Evolutionary conservation across 176 grass and related monocot genomes (phyloP).

Genomic region (Olyra latifolia): DNA sequence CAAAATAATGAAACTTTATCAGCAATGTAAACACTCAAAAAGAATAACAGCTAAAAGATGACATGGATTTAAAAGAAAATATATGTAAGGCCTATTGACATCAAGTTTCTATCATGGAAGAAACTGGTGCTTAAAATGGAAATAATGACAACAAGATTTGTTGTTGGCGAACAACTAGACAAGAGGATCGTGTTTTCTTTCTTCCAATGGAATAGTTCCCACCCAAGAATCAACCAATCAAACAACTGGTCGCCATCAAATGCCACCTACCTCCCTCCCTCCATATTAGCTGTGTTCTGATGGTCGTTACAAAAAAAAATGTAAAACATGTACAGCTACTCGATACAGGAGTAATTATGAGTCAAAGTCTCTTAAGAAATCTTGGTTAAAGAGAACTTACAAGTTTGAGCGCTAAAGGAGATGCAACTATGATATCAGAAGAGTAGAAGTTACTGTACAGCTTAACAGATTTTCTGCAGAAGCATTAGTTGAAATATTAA

Average conservation of each 20-base stretch:
- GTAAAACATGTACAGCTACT: background rate
- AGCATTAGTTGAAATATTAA: conserved; percentile 31
- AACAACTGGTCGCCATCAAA: background rate
- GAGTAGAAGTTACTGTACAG: conserved; percentile 92
- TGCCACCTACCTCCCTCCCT: background rate
- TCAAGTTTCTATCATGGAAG: background rate
- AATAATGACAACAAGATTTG: background rate
- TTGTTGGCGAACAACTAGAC: background rate
- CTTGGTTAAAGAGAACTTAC: conserved; percentile 47
- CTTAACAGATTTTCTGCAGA: conserved; percentile 89
- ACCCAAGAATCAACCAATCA: background rate
- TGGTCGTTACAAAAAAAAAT: conserved; percentile 6
- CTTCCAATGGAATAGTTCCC: background rate
- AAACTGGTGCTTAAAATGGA: background rate
- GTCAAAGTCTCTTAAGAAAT: conserved; percentile 6
- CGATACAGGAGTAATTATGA: conserved; percentile 2
- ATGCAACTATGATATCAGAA: conserved; percentile 94
- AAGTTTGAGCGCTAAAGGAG: conserved; percentile 81
- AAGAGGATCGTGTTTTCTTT: background rate
- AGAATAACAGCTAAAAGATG: background rate
- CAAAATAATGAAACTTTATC: conserved; percentile 11
- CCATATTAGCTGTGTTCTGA: background rate
- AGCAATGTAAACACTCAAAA: background rate
- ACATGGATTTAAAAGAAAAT: conserved; percentile 4
- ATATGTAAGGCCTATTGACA: background rate